phyloP scores from a whole-genome alignment of 2,329 filamentous ascomycete species.

The Monilinia fructicola region DNA sequence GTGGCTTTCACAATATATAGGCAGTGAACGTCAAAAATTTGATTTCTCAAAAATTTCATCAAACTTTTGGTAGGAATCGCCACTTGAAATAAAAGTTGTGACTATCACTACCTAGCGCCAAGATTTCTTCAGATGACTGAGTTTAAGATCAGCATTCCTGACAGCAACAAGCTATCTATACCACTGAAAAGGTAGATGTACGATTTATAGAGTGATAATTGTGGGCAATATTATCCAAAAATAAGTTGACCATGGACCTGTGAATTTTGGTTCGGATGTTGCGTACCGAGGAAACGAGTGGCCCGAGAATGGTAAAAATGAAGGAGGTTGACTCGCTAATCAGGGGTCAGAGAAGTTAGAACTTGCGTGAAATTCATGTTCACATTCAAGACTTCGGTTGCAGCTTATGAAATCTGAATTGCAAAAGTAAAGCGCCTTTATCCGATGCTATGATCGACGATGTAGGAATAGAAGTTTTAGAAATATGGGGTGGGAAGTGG shows the following conservation, averaged over 20 bases:
- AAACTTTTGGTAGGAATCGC: too few species aligned
- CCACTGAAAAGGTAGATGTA: not conserved
- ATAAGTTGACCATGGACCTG: accelerated
- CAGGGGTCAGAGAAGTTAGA: not conserved
- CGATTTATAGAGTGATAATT: not conserved
- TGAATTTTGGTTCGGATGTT: too few species aligned
- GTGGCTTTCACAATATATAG: too few species aligned
- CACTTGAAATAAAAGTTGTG: too few species aligned
- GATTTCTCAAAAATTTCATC: too few species aligned
- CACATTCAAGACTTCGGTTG: not conserved
- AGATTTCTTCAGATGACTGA: not conserved
- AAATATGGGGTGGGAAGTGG: not conserved
- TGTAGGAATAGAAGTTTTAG: not conserved
- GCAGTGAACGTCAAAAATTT: too few species aligned
- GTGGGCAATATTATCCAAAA: too few species aligned
- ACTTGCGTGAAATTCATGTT: not conserved
- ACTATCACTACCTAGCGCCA: too few species aligned
- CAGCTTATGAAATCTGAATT: not conserved
- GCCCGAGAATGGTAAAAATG: not conserved
- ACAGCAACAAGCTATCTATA: too few species aligned
- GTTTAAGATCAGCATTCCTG: not conserved
- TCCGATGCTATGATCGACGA: not conserved
- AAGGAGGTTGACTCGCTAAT: not conserved
- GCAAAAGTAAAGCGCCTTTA: not conserved
- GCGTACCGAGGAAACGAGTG: not conserved